These are phyloP conservation scores for Mycena belliarum DNA, from an alignment of 768 basidiomycete genomes.

Conservation along the genomic window DNA sequence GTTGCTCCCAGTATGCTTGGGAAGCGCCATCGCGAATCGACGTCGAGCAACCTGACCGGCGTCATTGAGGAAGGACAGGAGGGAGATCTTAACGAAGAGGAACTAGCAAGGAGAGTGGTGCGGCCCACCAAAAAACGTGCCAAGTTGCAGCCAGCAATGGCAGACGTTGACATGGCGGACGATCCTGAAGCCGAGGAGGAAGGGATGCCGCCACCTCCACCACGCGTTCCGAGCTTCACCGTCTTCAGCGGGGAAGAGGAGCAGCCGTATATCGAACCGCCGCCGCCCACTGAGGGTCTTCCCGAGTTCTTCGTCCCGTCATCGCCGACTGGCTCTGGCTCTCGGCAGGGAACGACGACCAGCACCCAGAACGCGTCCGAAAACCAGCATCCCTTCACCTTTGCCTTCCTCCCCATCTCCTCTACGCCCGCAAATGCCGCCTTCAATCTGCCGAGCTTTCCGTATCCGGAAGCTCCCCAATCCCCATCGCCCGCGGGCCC, in stretches of 20 bases:
- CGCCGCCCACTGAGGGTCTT: conserved; percentile 52
- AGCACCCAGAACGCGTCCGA: conserved; percentile 52
- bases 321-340: conserved; percentile 38
- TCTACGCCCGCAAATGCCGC: conserved; percentile 51
- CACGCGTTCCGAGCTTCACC: conserved; percentile 43
- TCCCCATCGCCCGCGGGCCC: conserved; percentile 55
- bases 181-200: conserved; percentile 21
- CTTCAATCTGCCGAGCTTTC: conserved; percentile 44
- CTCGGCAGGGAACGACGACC: conserved; percentile 32
- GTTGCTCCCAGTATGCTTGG: conserved; percentile 54
- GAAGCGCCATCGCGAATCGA: conserved; percentile 63
- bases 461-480: conserved; percentile 57
- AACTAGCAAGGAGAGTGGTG: conserved; percentile 37
- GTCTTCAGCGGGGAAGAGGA: conserved; percentile 50
- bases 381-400: conserved; percentile 56
- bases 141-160: conserved; percentile 32
- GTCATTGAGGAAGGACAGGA: conserved; percentile 45
- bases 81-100: conserved; percentile 36
- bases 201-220: conserved; percentile 18
- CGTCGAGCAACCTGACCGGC: conserved; percentile 42
- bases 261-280: conserved; percentile 41
- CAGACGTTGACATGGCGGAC: conserved; percentile 11
- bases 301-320: conserved; percentile 51
- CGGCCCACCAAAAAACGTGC: conserved; percentile 57
- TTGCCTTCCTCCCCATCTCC: conserved; percentile 51